These are phyloP conservation scores for Endoconidiophora polonica DNA, from an alignment of 2,329 filamentous ascomycete species.

Conservation along the genomic window DNA sequence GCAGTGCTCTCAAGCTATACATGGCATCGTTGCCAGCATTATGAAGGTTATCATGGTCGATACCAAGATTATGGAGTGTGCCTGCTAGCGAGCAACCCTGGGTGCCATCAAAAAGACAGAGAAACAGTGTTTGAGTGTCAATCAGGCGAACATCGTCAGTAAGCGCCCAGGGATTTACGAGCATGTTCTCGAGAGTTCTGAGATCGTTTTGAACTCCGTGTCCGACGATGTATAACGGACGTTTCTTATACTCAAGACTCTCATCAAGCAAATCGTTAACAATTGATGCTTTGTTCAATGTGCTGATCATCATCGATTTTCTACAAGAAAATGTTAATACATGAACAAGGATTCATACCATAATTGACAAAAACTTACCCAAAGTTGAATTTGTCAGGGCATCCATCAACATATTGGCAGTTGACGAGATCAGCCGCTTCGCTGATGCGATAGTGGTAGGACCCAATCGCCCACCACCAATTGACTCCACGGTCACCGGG, in stretches of 20 bases:
- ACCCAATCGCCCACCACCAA: slow-evolving; percentile 52
- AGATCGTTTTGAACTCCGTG: slow-evolving; percentile 58
- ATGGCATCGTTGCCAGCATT: slow-evolving; percentile 79
- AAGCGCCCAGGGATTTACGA: slow-evolving; percentile 39
- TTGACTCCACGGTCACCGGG: slow-evolving; percentile 45
- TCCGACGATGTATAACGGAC: slow-evolving; percentile 42
- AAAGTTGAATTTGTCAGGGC: slow-evolving; percentile 60
- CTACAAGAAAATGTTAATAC: neutral
- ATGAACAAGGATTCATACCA: slow-evolving; percentile 9
- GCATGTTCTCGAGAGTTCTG: slow-evolving; percentile 46
- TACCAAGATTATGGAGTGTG: slow-evolving; percentile 47
- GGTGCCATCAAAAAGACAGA: slow-evolving; percentile 37
- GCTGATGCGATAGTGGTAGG: slow-evolving; percentile 58
- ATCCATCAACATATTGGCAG: slow-evolving; percentile 49
- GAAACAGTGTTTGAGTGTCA: slow-evolving; percentile 60
- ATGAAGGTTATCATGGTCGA: slow-evolving; percentile 52
- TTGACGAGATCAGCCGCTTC: slow-evolving; percentile 56
- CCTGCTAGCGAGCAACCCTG: slow-evolving; percentile 39
- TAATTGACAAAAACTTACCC: slow-evolving; percentile 32
- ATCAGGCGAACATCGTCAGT: slow-evolving; percentile 33
- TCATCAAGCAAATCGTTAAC: too few species aligned
- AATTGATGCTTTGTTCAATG: too few species aligned
- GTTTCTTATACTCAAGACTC: neutral
- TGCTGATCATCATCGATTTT: too few species aligned
- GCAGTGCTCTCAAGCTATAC: slow-evolving; percentile 59